Percentiles rank a stretch among this genome's conserved stretches.
Conservation (phyloP, 192 early-diverging fungal genomes). For the Spizellomyces sp. region DNA sequence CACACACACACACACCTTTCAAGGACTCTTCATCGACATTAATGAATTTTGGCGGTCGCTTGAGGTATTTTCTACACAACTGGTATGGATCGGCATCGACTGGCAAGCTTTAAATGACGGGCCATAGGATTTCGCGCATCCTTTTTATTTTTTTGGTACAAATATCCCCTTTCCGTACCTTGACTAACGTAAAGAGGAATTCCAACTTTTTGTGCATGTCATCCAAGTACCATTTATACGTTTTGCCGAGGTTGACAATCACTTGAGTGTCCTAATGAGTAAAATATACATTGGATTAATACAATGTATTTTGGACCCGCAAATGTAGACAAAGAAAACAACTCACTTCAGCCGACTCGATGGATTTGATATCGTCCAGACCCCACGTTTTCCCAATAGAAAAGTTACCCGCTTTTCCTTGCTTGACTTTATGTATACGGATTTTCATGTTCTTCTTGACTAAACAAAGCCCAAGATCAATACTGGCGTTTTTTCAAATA, state of each 20-base stretch:
- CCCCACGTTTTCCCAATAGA: conserved; percentile 45
- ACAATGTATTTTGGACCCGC: background rate
- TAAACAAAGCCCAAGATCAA: background rate
- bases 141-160: too few species aligned
- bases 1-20: conserved; percentile 13
- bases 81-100: conserved; percentile 5
- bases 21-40: conserved; percentile 50
- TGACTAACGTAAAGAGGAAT: conserved; percentile 44
- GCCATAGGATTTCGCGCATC: background rate
- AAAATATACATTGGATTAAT: background rate
- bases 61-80: conserved; percentile 39
- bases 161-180: conserved; percentile 18
- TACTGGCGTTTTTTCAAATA: background rate
- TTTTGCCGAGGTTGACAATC: conserved; percentile 43
- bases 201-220: conserved; percentile 38
- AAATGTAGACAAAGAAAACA: background rate
- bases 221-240: conserved; percentile 48
- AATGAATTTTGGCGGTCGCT: conserved; percentile 42
- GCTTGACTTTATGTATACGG: conserved; percentile 50
- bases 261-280: conserved; percentile 35
- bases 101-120: background rate
- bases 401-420: conserved; percentile 30
- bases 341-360: conserved; percentile 36
- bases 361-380: conserved; percentile 52
- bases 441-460: conserved; percentile 40